phyloP scores from a whole-genome alignment of 2,329 filamentous ascomycete genomes.

The Periconia sp. region DNA sequence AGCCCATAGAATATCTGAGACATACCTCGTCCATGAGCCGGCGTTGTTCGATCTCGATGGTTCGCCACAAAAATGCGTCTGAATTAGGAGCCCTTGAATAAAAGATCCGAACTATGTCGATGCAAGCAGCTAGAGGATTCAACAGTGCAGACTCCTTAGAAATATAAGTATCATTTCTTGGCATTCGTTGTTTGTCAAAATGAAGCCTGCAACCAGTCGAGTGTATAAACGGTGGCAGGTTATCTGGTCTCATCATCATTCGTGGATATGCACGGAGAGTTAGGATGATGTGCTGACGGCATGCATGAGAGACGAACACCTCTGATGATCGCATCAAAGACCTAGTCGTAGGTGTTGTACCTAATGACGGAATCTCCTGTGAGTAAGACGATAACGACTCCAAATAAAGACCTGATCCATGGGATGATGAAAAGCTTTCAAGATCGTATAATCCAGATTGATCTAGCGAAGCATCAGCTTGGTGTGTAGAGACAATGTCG shows the following conservation, averaged over 20 bases:
- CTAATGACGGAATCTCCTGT: too few relatives aligned
- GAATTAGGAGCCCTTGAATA: not conserved
- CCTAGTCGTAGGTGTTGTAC: too few relatives aligned
- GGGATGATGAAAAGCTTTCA: too few relatives aligned
- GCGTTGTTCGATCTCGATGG: not conserved
- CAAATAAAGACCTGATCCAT: too few relatives aligned
- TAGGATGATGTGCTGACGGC: not conserved
- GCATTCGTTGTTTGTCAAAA: not conserved
- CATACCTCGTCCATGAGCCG: not conserved
- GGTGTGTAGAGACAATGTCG: not conserved
- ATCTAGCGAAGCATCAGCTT: too few relatives aligned
- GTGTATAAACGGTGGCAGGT: slow-evolving; percentile 6
- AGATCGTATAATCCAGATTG: too few relatives aligned
- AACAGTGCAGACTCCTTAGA: not conserved
- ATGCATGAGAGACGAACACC: not conserved
- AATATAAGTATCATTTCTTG: not conserved
- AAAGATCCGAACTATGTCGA: not conserved
- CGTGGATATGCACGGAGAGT: slow-evolving; percentile 3
- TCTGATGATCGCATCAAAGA: not conserved
- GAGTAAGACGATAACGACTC: too few relatives aligned
- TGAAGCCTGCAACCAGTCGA: slow-evolving; percentile 1
- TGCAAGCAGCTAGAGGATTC: not conserved
- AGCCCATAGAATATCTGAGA: not conserved
- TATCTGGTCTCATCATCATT: slow-evolving; percentile 1
- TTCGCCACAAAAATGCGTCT: not conserved